These are phyloP conservation scores for Candida railenensis DNA, from an alignment of 805 yeast genomes.

Conservation along the genomic window DNA sequence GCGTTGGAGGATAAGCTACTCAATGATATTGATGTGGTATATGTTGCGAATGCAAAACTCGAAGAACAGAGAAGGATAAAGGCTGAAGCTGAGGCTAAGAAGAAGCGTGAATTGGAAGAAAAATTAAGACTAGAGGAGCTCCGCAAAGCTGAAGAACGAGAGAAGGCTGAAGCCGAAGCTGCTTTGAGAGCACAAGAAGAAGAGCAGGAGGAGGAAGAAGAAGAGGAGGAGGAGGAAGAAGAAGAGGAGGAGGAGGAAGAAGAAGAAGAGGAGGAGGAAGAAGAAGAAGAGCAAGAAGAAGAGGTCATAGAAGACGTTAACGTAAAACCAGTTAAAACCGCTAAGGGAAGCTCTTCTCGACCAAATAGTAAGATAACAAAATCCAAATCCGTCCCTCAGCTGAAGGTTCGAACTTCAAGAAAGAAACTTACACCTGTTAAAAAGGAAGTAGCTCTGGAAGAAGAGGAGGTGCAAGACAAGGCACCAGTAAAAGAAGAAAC, in stretches of 20 bases:
- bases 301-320: constrained; percentile 5
- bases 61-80: neutral
- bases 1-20: constrained; percentile 20
- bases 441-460: constrained; percentile 4
- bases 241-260: constrained; percentile 3
- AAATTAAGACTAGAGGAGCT: neutral
- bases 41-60: neutral
- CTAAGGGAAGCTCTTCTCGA: too few species aligned
- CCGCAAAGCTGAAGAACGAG: neutral
- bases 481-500: neutral
- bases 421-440: neutral
- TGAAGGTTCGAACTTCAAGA: neutral
- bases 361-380: neutral
- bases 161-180: neutral
- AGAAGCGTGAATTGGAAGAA: constrained; percentile 5
- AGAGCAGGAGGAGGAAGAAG: neutral
- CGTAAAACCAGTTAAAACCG: neutral
- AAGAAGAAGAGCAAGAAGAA: constrained; percentile 1
- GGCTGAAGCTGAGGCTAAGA: constrained; percentile 2
- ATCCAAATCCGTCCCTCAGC: neutral
- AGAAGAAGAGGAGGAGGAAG: constrained; percentile 9
- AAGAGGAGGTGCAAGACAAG: constrained; percentile 3
- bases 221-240: constrained; percentile 3
- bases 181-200: neutral
- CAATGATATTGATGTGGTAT: constrained; percentile 3